Evolutionary conservation across 2,329 filamentous ascomycete genomes (phyloP).

Genomic region (Thielaviopsis populi): DNA sequence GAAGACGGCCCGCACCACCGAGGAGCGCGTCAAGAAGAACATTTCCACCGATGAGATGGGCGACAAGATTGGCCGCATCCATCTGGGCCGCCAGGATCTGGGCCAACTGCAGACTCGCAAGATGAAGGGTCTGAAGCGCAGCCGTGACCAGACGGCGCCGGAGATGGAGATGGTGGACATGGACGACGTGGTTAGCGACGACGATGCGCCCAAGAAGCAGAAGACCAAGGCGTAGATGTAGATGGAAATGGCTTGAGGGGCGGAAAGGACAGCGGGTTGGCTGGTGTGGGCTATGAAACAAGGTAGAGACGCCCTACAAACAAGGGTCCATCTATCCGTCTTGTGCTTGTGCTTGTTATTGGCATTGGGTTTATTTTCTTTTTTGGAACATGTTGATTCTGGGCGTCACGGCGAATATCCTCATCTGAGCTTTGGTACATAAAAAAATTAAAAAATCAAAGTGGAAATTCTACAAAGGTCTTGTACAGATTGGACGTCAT

Average conservation of each 20-base stretch:
- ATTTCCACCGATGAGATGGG: conserved; percentile 80
- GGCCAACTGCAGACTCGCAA: conserved; percentile 81
- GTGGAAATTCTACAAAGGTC: not conserved
- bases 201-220: conserved; percentile 24
- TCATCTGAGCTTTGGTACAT: conserved; percentile 9
- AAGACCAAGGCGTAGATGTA: conserved; percentile 20
- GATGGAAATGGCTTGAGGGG: not conserved
- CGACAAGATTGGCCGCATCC: conserved; percentile 90
- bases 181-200: conserved; percentile 21
- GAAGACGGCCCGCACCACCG: conserved; percentile 61
- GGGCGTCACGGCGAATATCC: conserved; percentile 15
- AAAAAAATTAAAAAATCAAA: conserved; percentile 9
- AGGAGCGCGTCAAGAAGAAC: conserved; percentile 89
- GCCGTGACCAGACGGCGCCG: conserved; percentile 41
- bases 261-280: not conserved
- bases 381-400: conserved; percentile 14
- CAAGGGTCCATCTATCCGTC: not conserved
- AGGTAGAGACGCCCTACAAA: not conserved
- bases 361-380: conserved; percentile 10
- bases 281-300: not conserved
- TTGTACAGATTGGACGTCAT: conserved; percentile 1
- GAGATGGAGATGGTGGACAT: conserved; percentile 32
- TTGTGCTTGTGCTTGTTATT: conserved; percentile 13
- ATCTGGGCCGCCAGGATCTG: conserved; percentile 81
- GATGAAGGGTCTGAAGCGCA: conserved; percentile 96